Conservation (phyloP, 805 yeast species). For the Monosporozyma aerobia region DNA sequence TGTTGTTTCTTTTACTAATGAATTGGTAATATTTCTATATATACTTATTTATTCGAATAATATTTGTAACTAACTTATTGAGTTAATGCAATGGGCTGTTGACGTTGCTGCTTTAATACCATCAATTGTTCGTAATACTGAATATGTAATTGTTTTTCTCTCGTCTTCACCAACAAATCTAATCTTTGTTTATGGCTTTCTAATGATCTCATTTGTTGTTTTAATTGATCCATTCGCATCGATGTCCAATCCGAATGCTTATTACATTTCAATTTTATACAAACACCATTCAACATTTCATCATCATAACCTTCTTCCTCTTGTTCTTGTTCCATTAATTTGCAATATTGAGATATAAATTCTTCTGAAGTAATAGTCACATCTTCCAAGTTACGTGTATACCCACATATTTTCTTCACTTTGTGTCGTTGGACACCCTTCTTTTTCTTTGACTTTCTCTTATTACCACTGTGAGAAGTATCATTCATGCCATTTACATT, state of each 20-base stretch:
- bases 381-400: conserved; percentile 6
- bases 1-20: neutral
- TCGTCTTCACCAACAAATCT: conserved; percentile 13
- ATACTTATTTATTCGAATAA: neutral
- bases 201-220: conserved; percentile 18
- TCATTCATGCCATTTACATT: neutral
- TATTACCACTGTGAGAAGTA: neutral
- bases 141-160: conserved; percentile 23
- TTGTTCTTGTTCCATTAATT: conserved; percentile 1
- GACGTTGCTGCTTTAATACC: neutral
- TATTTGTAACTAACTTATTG: neutral
- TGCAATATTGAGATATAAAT: conserved; percentile 9
- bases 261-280: conserved; percentile 22
- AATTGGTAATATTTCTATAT: neutral
- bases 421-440: conserved; percentile 11
- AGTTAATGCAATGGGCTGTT: neutral
- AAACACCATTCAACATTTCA: conserved; percentile 13
- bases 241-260: conserved; percentile 26
- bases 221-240: conserved; percentile 15
- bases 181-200: conserved; percentile 20
- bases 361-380: conserved; percentile 15
- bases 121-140: conserved; percentile 19
- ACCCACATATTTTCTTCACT: conserved; percentile 25
- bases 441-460: conserved; percentile 5
- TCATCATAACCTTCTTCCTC: neutral